These are phyloP conservation scores for Trichoderma orchidacearum DNA, from an alignment of 495 filamentous ascomycete species.

Conservation along the genomic window DNA sequence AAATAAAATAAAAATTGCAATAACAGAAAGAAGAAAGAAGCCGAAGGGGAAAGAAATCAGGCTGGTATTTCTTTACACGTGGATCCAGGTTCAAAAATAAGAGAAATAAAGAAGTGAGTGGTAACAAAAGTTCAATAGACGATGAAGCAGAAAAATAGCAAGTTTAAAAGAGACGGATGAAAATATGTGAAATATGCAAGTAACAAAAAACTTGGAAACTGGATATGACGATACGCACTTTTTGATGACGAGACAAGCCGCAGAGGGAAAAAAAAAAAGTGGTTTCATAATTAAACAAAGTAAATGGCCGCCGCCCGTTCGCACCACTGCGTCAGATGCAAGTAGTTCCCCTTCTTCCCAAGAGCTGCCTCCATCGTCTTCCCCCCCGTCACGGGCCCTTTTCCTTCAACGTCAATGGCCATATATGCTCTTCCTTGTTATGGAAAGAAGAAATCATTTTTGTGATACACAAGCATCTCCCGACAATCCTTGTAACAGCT, in stretches of 20 bases:
- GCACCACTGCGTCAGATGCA: constrained; percentile 10
- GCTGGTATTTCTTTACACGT: background rate
- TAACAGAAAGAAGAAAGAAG: constrained; percentile 4
- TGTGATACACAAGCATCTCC: background rate
- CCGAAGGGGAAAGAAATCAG: constrained; percentile 4
- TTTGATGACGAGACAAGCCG: background rate
- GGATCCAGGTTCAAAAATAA: background rate
- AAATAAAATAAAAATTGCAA: background rate
- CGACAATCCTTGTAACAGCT: background rate
- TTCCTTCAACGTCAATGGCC: background rate
- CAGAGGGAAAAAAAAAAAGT: constrained; percentile 13
- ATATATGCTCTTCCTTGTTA: background rate
- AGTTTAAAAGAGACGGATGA: background rate
- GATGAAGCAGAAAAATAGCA: background rate
- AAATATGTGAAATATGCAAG: background rate
- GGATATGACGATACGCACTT: constrained; percentile 3
- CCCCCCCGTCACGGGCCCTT: background rate
- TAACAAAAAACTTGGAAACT: background rate
- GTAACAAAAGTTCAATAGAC: background rate
- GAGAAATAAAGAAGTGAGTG: background rate
- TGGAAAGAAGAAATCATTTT: background rate
- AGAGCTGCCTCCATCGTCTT: background rate
- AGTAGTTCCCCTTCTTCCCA: constrained; percentile 5
- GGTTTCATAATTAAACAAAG: constrained; percentile 26
- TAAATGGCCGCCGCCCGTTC: constrained; percentile 15